Base-by-base conservation (phyloP, 306 rosid species). In the Albizia julibrissin region DNA sequence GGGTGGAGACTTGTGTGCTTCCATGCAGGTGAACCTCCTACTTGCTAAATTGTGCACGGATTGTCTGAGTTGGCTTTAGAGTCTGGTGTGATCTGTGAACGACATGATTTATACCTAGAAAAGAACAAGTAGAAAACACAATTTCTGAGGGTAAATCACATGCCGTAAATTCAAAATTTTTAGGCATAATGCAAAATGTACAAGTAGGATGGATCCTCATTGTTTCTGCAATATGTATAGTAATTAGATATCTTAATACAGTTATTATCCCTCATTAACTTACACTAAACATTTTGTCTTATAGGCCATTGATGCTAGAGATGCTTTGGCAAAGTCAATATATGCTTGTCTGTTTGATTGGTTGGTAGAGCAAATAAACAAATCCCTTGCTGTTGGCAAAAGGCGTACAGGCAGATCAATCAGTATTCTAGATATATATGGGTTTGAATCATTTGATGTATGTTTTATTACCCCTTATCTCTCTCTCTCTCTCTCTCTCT, bases 381-480 rank as follows among this genome's bases (percentile, higher is more conserved):
- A 92, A 87, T 95, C 99, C 56, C 99, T 95, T 82, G 97, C 93
- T 37, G 99, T 92, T 80, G 99, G 99, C 81, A 95, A 95, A 86
- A 89, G 99, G 42, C 89, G 94, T 79, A 95, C 98, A 3, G 97
- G 99, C 85, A 95, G 98, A 95, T 93, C 99, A 40, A 95, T 95
- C 83, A 92, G 99, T 85, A 95, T 95, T 90, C 97, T 95, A 31
- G 99, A 95, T 87, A 95, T 95, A 75, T 95, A 95, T 86, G 99
- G 99, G 80, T 95, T 95, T 88, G 99, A 95, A 86, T 95, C 99
- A 79, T 93, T 95, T 91, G 94, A 95, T 79, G 99, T 95, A 92
- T 10, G 92, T 74, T 81, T 85, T 77, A 75, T 59, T 78, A 83
- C 74, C 62, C 50, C 66, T 26, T 40, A n/a, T 27, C 33, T 79